A percentile compares a stretch with the other conserved stretches of the same genome.
phyloP scores from a whole-genome alignment of 805 yeast genomes.

The Babjeviella inositovora region DNA sequence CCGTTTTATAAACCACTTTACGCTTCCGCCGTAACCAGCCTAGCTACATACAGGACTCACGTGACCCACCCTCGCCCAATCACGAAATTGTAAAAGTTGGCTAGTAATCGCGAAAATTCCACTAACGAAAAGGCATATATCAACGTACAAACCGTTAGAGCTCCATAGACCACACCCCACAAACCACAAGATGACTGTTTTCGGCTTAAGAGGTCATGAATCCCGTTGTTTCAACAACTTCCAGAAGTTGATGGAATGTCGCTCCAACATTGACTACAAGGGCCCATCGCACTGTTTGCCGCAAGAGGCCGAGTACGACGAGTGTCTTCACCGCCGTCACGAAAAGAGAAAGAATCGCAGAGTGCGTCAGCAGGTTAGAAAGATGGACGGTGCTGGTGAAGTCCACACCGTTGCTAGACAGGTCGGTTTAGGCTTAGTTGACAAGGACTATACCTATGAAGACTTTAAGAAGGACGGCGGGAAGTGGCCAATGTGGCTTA shows the following conservation, averaged over 20 bases:
- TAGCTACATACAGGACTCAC: no score
- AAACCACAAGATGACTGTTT: no score
- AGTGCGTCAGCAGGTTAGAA: slow-evolving; percentile 1
- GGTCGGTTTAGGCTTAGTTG: slow-evolving; percentile 6
- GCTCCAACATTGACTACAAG: slow-evolving; percentile 17
- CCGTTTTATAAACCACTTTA: no score
- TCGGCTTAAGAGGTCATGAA: no score
- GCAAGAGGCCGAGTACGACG: slow-evolving; percentile 27
- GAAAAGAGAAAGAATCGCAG: slow-evolving; percentile 12
- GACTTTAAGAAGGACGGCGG: no score
- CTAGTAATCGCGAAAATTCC: no score
- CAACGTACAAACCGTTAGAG: no score
- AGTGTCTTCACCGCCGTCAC: slow-evolving; percentile 30
- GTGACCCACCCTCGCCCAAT: no score
- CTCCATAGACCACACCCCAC: no score
- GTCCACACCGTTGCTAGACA: slow-evolving; percentile 4
- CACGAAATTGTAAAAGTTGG: no score
- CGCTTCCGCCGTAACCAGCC: no score
- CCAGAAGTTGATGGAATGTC: slow-evolving; percentile 16
- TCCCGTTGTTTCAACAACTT: slow-evolving; percentile 1
- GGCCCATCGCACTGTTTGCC: slow-evolving; percentile 18
- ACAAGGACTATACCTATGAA: slow-evolving; percentile 2
- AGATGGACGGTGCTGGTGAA: slow-evolving; percentile 2
- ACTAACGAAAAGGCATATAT: no score
- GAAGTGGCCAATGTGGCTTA: background rate